Conservation (phyloP, 106 monocot genomes). For the Dioscorea zingiberensis region DNA sequence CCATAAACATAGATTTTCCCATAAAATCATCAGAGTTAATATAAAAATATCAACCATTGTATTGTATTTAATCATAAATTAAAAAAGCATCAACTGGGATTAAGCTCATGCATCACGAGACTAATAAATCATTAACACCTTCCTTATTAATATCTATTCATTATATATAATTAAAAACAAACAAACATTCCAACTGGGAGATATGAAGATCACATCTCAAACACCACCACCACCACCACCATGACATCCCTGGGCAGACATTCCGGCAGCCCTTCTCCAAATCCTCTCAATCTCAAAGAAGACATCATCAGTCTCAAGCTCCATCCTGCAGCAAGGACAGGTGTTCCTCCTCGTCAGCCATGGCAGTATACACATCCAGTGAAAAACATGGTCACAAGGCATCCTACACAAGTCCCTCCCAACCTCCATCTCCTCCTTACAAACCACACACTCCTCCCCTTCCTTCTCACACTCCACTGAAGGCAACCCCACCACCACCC, state of each 20-base stretch:
- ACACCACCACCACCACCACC: neutral
- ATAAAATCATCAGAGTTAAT: no score
- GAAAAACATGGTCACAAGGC: constrained; percentile 78
- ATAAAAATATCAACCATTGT: no score
- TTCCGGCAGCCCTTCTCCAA: constrained; percentile 46
- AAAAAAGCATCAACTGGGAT: no score
- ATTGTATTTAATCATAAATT: no score
- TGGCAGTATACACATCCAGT: constrained; percentile 71
- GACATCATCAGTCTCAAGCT: constrained; percentile 77
- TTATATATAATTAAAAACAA: no score
- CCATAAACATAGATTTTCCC: no score
- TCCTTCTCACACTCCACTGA: constrained; percentile 25
- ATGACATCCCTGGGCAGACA: neutral
- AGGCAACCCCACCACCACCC: constrained; percentile 49
- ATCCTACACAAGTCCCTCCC: constrained; percentile 60
- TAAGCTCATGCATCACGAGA: no score
- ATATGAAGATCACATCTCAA: no score
- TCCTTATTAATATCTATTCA: no score
- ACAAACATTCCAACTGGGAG: no score
- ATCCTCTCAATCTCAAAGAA: constrained; percentile 61
- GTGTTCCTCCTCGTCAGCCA: constrained; percentile 76
- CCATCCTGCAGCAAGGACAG: constrained; percentile 79
- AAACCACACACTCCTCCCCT: constrained; percentile 54
- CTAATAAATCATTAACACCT: no score
- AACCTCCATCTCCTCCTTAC: constrained; percentile 57